A percentile compares a stretch with the other conserved stretches of the same genome.
Conservation (phyloP, 805 yeast genomes). For the Kazachstania viticola region DNA sequence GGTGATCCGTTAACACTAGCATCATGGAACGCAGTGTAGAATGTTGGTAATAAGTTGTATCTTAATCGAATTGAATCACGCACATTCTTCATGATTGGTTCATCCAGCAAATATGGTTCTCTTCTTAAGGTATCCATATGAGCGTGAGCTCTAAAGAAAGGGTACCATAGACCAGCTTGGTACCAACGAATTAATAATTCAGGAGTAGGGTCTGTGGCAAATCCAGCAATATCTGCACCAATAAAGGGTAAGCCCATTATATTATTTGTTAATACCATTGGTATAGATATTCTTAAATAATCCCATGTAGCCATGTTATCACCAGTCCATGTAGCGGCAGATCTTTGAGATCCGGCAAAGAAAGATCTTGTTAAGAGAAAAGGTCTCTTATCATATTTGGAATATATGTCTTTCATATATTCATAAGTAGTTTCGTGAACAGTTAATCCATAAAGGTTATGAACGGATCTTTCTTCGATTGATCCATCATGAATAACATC, state of each 20-base stretch:
- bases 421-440: conserved; percentile 71
- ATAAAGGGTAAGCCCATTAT: conserved; percentile 81
- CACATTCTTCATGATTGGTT: conserved; percentile 54
- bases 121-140: conserved; percentile 87
- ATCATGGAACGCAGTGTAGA: conserved; percentile 69
- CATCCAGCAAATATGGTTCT: conserved; percentile 84
- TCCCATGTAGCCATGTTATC: conserved; percentile 94
- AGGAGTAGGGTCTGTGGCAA: conserved; percentile 76
- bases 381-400: conserved; percentile 48
- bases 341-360: conserved; percentile 83
- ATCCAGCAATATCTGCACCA: conserved; percentile 97
- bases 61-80: conserved; percentile 63
- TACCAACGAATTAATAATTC: conserved; percentile 89
- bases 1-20: conserved; percentile 55
- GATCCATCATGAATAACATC: conserved; percentile 68
- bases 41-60: conserved; percentile 62
- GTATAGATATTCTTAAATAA: conserved; percentile 64
- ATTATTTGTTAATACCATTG: conserved; percentile 77
- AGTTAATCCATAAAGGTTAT: conserved; percentile 72
- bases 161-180: conserved; percentile 92
- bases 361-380: conserved; percentile 79
- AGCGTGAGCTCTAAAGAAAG: conserved; percentile 94
- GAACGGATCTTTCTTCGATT: conserved; percentile 86
- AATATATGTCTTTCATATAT: conserved; percentile 44
- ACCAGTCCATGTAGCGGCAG: conserved; percentile 96